phyloP scores from a whole-genome alignment of 108 stramenopile species.

The Conticribra guillardii region DNA sequence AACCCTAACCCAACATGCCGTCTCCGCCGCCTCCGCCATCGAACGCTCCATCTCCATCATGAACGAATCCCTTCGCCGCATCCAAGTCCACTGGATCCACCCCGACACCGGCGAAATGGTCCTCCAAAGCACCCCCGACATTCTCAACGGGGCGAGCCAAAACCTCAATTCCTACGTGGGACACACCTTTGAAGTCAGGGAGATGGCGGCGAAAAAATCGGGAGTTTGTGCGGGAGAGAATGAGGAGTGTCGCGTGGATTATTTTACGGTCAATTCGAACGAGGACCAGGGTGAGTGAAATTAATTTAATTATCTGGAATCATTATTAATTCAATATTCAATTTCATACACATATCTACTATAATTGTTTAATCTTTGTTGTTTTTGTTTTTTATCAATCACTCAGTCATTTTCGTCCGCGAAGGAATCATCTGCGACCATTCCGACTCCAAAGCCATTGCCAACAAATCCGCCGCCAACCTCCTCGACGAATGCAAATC shows the following conservation, averaged over 20 bases:
- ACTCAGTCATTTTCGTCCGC: slow-evolving; percentile 43
- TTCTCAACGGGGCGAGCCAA: slow-evolving; percentile 57
- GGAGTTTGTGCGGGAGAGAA: slow-evolving; percentile 56
- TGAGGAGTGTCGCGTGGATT: slow-evolving; percentile 53
- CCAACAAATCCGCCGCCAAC: slow-evolving; percentile 50
- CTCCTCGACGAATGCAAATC: slow-evolving; percentile 57
- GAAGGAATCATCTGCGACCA: slow-evolving; percentile 51
- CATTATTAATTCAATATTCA: slow-evolving; percentile 6
- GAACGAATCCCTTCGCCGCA: slow-evolving; percentile 53
- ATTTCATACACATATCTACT: not conserved
- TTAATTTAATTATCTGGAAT: no score
- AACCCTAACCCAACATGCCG: not conserved
- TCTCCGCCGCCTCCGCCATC: not conserved
- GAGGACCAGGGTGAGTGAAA: slow-evolving; percentile 72
- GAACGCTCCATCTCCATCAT: slow-evolving; percentile 45
- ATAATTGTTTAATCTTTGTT: not conserved
- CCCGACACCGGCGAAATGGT: slow-evolving; percentile 51
- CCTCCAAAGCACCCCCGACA: slow-evolving; percentile 58
- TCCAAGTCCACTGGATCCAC: slow-evolving; percentile 73
- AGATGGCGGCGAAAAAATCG: slow-evolving; percentile 56
- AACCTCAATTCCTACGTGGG: slow-evolving; percentile 68
- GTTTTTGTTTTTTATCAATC: not conserved
- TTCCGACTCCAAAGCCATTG: slow-evolving; percentile 65
- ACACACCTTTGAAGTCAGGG: slow-evolving; percentile 77
- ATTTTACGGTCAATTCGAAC: slow-evolving; percentile 63